Base-by-base conservation (phyloP, 2,329 filamentous ascomycete species). In the Alternaria arbusti region DNA sequence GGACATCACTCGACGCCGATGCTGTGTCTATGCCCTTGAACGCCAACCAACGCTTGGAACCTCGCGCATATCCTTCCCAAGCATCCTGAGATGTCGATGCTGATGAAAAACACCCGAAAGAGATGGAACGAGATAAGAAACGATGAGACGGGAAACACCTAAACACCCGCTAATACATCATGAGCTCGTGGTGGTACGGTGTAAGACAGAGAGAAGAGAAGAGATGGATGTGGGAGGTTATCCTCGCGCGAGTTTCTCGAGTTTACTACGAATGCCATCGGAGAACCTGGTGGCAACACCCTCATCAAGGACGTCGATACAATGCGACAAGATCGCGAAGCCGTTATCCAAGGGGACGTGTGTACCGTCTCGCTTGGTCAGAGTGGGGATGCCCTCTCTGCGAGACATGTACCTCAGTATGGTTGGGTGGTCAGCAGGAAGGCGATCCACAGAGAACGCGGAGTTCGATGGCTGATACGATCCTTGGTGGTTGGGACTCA, bases 181-280 rank as follows among this genome's bases (percentile, higher is more conserved):
- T 49, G 32, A 44, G 57, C 52, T 51, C 23, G 46, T 28, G 47
- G 22, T 23, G 43, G 50, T 50, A 40, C 17, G 32, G 45, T 26
- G 32, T 47, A 56, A 61, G 57, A 17, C 36, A 40, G 36, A 40
- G 11, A 28, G 58, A 52, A 57, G 36, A 54, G 40, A 67, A 63
- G 43, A 51, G 54, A 25, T 40, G 49, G 25, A 52, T n/a, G 63
- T 54, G 70, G 26, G 43, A 28, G 32, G 46, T 61, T 47, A 66
- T 45, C 75, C 74, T 44, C 78, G 69, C 28, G 82, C 78, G 46
- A 85, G 71, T 63, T 81, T 81, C 61, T 85, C 83, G 23, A 88
- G 78, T 75, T 88, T 88, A 59, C 82, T 81, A 44, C 83, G 81
- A 62, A 87, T 85, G 9, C 86, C 86, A 66, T 87, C 86, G 7